phyloP scores from a whole-genome alignment of 2,329 filamentous ascomycete genomes.

The Diaporthe citrichinensis region DNA sequence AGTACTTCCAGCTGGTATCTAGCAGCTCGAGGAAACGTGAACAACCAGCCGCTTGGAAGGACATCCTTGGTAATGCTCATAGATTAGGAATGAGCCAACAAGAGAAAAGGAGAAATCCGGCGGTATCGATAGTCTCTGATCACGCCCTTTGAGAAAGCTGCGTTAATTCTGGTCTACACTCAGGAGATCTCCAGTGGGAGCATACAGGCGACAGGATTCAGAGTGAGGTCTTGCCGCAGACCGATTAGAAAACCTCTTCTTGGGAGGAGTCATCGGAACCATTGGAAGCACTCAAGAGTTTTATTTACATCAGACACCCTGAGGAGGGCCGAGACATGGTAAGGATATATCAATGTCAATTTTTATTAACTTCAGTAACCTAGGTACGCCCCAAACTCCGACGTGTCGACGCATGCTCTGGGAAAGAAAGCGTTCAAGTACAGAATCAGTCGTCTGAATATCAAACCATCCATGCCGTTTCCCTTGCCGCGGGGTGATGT shows the following conservation, averaged over 20 bases:
- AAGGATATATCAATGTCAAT: conserved; percentile 7
- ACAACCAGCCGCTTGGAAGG: not conserved
- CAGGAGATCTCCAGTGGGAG: not conserved
- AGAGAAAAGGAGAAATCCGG: not conserved
- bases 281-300: too few relatives aligned
- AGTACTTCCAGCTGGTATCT: too few relatives aligned
- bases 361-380: conserved; percentile 18
- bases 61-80: too few relatives aligned
- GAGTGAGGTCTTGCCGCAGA: not conserved
- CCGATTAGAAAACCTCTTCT: not conserved
- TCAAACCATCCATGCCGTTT: conserved; percentile 3
- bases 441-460: conserved; percentile 9
- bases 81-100: too few relatives aligned
- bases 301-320: not conserved
- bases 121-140: not conserved
- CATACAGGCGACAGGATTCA: not conserved
- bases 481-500: conserved; percentile 1
- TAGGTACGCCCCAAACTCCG: conserved; percentile 26
- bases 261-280: not conserved
- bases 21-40: not conserved
- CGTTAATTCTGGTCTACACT: not conserved
- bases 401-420: conserved; percentile 22
- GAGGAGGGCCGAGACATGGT: not conserved
- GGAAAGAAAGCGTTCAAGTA: conserved; percentile 4
- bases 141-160: not conserved